Evolutionary conservation across 2,329 filamentous ascomycete species (phyloP).

Genomic region (Stromatinia cepivora): DNA sequence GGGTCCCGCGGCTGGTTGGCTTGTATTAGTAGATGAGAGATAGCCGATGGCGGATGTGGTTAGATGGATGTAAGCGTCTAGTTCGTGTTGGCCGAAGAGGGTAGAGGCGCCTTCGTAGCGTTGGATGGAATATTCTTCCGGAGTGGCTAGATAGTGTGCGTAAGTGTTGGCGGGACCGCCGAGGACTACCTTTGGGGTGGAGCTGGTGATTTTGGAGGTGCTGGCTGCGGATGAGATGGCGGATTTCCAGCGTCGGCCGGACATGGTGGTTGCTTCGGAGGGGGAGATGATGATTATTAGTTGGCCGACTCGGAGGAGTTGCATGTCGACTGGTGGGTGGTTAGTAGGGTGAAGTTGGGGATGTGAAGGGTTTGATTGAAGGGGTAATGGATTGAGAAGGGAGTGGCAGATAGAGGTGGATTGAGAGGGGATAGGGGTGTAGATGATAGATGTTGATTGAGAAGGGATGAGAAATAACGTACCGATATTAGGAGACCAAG

Average conservation of each 20-base stretch:
- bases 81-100: conserved; percentile 76
- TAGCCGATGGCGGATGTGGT: conserved; percentile 69
- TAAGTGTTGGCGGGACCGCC: conserved; percentile 90
- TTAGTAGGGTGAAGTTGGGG: conserved; percentile 43
- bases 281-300: conserved; percentile 80
- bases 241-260: conserved; percentile 79
- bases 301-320: conserved; percentile 80
- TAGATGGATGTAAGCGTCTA: conserved; percentile 84
- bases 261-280: conserved; percentile 89
- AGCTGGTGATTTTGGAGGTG: conserved; percentile 31
- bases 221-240: conserved; percentile 52
- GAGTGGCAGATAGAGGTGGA: conserved; percentile 51
- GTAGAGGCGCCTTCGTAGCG: conserved; percentile 93
- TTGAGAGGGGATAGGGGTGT: no score
- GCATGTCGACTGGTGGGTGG: conserved; percentile 65
- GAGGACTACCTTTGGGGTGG: conserved; percentile 71
- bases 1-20: conserved; percentile 54
- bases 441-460: background rate
- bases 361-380: conserved; percentile 62
- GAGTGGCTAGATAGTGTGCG: conserved; percentile 71
- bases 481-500: conserved; percentile 80
- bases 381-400: conserved; percentile 38
- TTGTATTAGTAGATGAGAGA: conserved; percentile 53
- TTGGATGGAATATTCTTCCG: conserved; percentile 79
- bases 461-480: background rate